phyloP scores from a whole-genome alignment of 495 filamentous ascomycete species.

The Aspergillus cristatus region DNA sequence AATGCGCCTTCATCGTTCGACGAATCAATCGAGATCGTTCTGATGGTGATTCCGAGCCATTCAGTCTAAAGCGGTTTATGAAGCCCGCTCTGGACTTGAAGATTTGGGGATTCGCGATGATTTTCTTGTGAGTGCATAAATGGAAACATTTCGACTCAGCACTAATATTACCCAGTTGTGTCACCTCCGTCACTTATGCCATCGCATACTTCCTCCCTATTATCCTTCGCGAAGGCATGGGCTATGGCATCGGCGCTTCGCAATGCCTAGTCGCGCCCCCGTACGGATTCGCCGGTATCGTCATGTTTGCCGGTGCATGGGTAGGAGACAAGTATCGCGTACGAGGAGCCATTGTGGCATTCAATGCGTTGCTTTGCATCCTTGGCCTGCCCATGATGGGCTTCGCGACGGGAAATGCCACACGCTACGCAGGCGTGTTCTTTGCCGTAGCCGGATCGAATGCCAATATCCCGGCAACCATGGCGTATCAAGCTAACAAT shows the following conservation, averaged over 20 bases:
- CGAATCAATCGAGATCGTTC: slow-evolving; percentile 50
- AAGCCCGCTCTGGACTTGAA: slow-evolving; percentile 42
- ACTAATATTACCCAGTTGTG: slow-evolving; percentile 21
- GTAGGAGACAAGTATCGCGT: slow-evolving; percentile 47
- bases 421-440: slow-evolving; percentile 58
- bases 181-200: slow-evolving; percentile 52
- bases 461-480: slow-evolving; percentile 46
- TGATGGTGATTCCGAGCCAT: slow-evolving; percentile 42
- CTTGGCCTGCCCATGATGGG: slow-evolving; percentile 46
- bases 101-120: slow-evolving; percentile 53
- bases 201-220: slow-evolving; percentile 62
- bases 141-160: too few species aligned
- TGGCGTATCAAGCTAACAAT: slow-evolving; percentile 61
- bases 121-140: slow-evolving; percentile 37
- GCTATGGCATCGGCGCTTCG: slow-evolving; percentile 43
- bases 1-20: slow-evolving; percentile 47
- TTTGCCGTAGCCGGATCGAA: slow-evolving; percentile 50
- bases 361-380: slow-evolving; percentile 43
- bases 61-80: slow-evolving; percentile 42
- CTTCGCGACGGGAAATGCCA: slow-evolving; percentile 38
- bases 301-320: slow-evolving; percentile 47
- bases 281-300: slow-evolving; percentile 48
- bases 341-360: slow-evolving; percentile 47
- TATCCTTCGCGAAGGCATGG: slow-evolving; percentile 49
- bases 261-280: slow-evolving; percentile 60